phyloP scores from a whole-genome alignment of 352 stramenopile species.

The Globisporangium splendens region DNA sequence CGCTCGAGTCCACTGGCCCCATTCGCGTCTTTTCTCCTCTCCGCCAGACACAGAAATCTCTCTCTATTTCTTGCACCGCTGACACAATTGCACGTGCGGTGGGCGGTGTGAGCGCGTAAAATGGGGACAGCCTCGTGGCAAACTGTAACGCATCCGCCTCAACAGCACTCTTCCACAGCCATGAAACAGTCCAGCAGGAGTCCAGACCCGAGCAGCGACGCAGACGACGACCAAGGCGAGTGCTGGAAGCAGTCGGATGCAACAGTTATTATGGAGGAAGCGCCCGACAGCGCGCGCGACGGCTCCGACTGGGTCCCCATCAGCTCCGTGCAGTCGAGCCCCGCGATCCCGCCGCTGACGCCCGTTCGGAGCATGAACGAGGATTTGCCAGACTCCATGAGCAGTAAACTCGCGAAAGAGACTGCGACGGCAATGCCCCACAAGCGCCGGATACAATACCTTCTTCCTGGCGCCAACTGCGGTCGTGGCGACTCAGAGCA shows the following conservation, averaged over 20 bases:
- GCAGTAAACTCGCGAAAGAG: conserved; percentile 7
- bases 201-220: not conserved
- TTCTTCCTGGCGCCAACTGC: not conserved
- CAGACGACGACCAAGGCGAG: not conserved
- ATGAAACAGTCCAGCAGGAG: not conserved
- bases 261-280: conserved; percentile 16
- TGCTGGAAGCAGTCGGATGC: conserved; percentile 10
- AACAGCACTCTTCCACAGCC: not conserved
- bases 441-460: conserved; percentile 1
- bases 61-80: too few relatives aligned
- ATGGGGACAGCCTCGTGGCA: too few relatives aligned
- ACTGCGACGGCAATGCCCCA: not conserved
- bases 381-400: not conserved
- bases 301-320: conserved; percentile 9
- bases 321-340: conserved; percentile 4
- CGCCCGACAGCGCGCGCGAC: conserved; percentile 2
- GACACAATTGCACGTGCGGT: too few relatives aligned
- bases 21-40: too few relatives aligned
- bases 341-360: not conserved
- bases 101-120: too few relatives aligned
- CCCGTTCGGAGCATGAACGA: not conserved
- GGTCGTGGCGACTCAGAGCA: not conserved
- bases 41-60: too few relatives aligned
- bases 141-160: not conserved
- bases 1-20: too few relatives aligned